A percentile compares a stretch with the other conserved stretches of the same genome.
phyloP scores from a whole-genome alignment of 331 rosid genomes.

The Pyracantha coccinea region DNA sequence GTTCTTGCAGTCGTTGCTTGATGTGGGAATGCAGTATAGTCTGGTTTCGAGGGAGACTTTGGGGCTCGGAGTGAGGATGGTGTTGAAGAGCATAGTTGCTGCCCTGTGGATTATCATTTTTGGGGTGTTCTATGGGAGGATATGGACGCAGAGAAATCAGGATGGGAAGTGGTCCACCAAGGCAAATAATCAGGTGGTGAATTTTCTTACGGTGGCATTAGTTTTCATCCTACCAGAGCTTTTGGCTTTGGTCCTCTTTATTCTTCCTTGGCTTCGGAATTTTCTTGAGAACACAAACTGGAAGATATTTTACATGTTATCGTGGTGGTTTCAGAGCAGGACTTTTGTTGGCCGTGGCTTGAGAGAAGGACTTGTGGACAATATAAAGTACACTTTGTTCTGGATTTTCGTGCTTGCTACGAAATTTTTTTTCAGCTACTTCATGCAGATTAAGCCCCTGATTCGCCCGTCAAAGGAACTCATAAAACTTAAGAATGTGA shows the following conservation, averaged over 20 bases:
- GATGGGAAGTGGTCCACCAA: constrained; percentile 62
- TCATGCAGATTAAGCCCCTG: constrained; percentile 93
- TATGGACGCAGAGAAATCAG: constrained; percentile 62
- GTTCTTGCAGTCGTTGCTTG: constrained; percentile 74
- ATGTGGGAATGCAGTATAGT: constrained; percentile 71
- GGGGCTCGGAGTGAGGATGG: constrained; percentile 75
- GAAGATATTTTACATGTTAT: constrained; percentile 70
- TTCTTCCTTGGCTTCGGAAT: constrained; percentile 86
- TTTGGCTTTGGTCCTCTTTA: constrained; percentile 62
- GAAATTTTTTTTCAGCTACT: constrained; percentile 82
- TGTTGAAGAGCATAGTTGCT: constrained; percentile 63
- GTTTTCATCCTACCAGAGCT: constrained; percentile 75
- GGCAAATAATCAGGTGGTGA: constrained; percentile 49
- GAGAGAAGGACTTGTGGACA: constrained; percentile 90
- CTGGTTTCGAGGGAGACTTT: constrained; percentile 83
- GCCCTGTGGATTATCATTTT: constrained; percentile 68
- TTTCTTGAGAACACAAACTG: constrained; percentile 86
- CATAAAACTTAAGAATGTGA: constrained; percentile 31
- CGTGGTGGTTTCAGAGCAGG: constrained; percentile 98
- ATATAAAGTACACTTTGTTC: constrained; percentile 67
- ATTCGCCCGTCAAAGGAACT: constrained; percentile 62
- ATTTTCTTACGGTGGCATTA: constrained; percentile 52
- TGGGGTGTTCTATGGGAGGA: constrained; percentile 67
- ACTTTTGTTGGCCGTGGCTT: constrained; percentile 94
- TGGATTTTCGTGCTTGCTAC: constrained; percentile 89